Base-by-base conservation (phyloP, 495 filamentous ascomycete genomes). In the Aspergillus biplanus region DNA sequence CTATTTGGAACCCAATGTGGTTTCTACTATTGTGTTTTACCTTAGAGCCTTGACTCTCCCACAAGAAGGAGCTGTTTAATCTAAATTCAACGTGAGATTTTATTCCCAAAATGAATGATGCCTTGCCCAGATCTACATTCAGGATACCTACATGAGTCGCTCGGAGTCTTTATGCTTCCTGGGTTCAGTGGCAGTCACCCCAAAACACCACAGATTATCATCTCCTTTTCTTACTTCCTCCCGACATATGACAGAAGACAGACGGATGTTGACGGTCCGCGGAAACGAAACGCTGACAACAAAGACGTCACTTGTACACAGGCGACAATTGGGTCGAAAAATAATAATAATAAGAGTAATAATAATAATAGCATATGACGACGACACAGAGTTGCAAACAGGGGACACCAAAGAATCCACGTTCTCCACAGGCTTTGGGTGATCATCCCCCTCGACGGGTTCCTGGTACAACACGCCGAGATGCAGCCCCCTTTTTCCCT, bases 391-490 rank as follows among this genome's bases (percentile, higher is more conserved):
- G 11, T 44, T 44, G 39, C 11, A 9, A 44, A 44, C 4, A 44
- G 21, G 21, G 21, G 21, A 27, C 21, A 27, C 21, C 21, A 27
- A 27, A 53, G 59, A 54, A 48, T 56, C 50, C 56, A 56, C 21
- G 48, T 49, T 59, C 56, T 21, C 52, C 65, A 60, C 60, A 33
- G 32, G n/a, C 44, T 48, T 21, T 21, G 47, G 58, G 47, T 58
- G 56, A 53, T 48, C 56, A 54, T 31, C 35, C 16, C 18, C 34
- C 33, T 16, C 52, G n/a, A 15, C 11, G 57, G 39, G 62, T 61
- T 68, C 66, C 59, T 68, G 56, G 62, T 65, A 62, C 52, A 11
- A 63, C 58, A 53, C 60, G 52, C 59, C 59, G 42, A 44, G 46
- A 61, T 65, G 58, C 65, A 65, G 52, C n/a, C 39, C 39, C 39